These are phyloP conservation scores for Nidula microcarpa DNA, from an alignment of 768 basidiomycete genomes.

Conservation along the genomic window DNA sequence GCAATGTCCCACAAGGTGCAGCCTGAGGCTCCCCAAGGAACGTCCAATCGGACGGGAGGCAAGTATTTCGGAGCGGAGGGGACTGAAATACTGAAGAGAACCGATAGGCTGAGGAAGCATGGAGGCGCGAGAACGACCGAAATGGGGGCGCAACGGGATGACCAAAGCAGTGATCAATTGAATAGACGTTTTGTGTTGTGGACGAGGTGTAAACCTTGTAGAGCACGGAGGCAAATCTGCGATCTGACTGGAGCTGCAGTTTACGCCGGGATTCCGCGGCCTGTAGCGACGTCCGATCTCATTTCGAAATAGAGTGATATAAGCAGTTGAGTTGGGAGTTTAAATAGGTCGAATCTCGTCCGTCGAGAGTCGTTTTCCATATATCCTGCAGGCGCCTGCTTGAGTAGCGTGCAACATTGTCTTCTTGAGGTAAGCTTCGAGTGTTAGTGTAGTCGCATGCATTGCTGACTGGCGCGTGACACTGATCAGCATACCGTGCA, in stretches of 20 bases:
- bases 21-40: constrained; percentile 9
- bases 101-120: constrained; percentile 35
- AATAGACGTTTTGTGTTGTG: constrained; percentile 7
- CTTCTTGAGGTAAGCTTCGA: too few species aligned
- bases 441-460: too few species aligned
- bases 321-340: too few species aligned
- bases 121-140: constrained; percentile 26
- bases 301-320: too few species aligned
- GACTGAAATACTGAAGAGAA: constrained; percentile 31
- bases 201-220: background rate
- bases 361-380: too few species aligned
- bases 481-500: too few species aligned
- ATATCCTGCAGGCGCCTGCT: too few species aligned
- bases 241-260: constrained; percentile 13
- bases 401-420: too few species aligned
- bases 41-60: constrained; percentile 46
- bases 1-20: constrained; percentile 33
- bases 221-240: constrained; percentile 23
- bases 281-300: too few species aligned
- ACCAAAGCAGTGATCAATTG: constrained; percentile 7
- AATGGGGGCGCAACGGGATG: constrained; percentile 4
- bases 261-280: constrained; percentile 23
- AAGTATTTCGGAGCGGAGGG: constrained; percentile 42
- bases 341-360: too few species aligned
- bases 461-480: too few species aligned